Conservation (phyloP, 192 early-diverging fungal species). For the Polychytrium aggregatum region DNA sequence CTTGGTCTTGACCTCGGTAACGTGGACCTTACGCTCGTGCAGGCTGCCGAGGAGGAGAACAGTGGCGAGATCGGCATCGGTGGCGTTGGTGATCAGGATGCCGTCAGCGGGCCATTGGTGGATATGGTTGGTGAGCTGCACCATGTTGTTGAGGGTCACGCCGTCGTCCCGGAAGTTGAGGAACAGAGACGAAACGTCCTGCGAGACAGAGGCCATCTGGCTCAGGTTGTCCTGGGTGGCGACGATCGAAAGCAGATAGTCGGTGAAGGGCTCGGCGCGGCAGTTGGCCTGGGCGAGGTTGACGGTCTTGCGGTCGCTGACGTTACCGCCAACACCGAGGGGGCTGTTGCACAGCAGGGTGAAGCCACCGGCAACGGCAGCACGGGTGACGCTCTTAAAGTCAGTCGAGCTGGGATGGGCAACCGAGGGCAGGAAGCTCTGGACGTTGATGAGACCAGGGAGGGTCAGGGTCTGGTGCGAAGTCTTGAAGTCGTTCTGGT, state of each 20-base stretch:
- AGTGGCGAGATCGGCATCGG: slow-evolving; percentile 76
- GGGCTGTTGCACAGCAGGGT: slow-evolving; percentile 62
- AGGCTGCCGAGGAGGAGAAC: slow-evolving; percentile 78
- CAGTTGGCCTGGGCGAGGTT: slow-evolving; percentile 36
- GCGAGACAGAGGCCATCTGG: slow-evolving; percentile 30
- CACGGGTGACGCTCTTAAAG: slow-evolving; percentile 52
- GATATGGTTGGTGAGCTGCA: slow-evolving; percentile 62
- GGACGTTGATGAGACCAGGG: slow-evolving; percentile 82
- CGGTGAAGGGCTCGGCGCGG: slow-evolving; percentile 43
- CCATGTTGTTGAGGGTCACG: slow-evolving; percentile 36
- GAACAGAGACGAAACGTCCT: slow-evolving; percentile 35
- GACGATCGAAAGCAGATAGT: slow-evolving; percentile 56
- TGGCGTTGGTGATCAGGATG: slow-evolving; percentile 75
- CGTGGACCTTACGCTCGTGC: slow-evolving; percentile 74
- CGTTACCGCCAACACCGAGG: slow-evolving; percentile 33
- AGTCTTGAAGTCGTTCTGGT: slow-evolving; percentile 82
- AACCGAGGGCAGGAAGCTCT: slow-evolving; percentile 49
- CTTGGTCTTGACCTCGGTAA: slow-evolving; percentile 65
- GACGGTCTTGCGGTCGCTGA: slow-evolving; percentile 46
- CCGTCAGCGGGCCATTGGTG: slow-evolving; percentile 63
- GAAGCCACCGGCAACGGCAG: slow-evolving; percentile 77
- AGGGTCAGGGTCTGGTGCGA: slow-evolving; percentile 71
- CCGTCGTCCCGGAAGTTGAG: slow-evolving; percentile 26
- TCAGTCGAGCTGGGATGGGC: slow-evolving; percentile 31
- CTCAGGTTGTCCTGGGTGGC: slow-evolving; percentile 56